Base-by-base conservation (phyloP, 768 basidiomycete genomes). In the Trametes meyenii region DNA sequence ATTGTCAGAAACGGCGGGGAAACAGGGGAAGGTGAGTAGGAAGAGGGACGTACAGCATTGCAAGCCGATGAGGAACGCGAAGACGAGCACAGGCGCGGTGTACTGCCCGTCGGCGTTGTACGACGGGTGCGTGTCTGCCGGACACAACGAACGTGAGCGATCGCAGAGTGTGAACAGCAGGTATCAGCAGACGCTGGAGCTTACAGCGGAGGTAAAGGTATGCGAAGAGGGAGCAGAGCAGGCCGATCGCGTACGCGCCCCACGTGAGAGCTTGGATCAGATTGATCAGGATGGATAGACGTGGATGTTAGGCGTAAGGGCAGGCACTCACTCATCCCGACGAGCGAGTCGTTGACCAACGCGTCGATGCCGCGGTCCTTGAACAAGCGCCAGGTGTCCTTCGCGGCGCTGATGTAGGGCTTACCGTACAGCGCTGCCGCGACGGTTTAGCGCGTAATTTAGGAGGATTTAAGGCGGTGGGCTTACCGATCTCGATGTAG, bases 341-440 rank as follows among this genome's bases (percentile, higher is more conserved):
- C 87, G 17, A 94, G 79, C 1, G 88, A 90, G 70, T 94, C 92
- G 68, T 94, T 93, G 64, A 94, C 81, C 11, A 94, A 76, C 12
- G 89, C 89, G 70, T 92, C 90, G 63, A 94, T 88, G 67, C 87
- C 91, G 58, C 90, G 83, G 68, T 92, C 88, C 69, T 82, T 83
- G 75, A 91, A 84, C 55, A 92, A 71, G 38, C 82, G 80, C 89
- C 89, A 94, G 0, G 93, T 92, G 71, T 92, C 90, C 72, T 89
- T 92, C 0, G 92, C 90, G 29, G 92, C 92, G 24, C 78, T 71
- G 44, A 94, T 81, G 66, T 93, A 94, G 1, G 88, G 77, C 74
- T 94, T 95, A 36, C 93, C 92, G 70, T 94, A 95, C 11, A 94
- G 76, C 0, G 92, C 89, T 89, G 46, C 8, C 12, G 39, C 26